Percentiles rank a stretch among this genome's conserved stretches.
These are phyloP conservation scores for Cucurbita argyrosperma DNA, from an alignment of 306 rosid species.

Conservation along the genomic window DNA sequence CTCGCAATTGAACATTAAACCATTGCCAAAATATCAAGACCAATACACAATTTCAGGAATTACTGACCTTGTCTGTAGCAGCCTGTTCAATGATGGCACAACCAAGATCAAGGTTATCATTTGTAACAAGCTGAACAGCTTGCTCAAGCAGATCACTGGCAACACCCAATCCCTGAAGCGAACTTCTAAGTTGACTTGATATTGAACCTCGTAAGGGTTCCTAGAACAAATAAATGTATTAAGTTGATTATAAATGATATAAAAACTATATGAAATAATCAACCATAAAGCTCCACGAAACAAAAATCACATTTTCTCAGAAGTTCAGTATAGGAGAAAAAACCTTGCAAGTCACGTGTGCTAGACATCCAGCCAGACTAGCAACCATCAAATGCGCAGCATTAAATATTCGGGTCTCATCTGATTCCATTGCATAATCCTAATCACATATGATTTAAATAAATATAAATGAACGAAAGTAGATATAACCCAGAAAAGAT, in stretches of 20 bases:
- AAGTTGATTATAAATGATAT: background rate
- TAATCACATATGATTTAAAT: constrained; percentile 15
- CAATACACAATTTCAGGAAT: background rate
- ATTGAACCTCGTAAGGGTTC: constrained; percentile 81
- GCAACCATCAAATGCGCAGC: constrained; percentile 99
- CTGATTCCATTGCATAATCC: constrained; percentile 98
- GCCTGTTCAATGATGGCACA: constrained; percentile 96
- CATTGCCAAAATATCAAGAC: background rate
- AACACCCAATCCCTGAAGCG: constrained; percentile 55
- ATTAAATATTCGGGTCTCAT: constrained; percentile 77
- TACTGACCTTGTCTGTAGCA: constrained; percentile 84
- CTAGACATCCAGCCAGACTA: constrained; percentile 90
- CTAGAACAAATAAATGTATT: constrained; percentile 20
- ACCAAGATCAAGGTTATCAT: constrained; percentile 97
- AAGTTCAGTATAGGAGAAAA: background rate
- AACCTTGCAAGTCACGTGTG: constrained; percentile 99
- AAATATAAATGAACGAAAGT: background rate
- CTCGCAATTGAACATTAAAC: background rate
- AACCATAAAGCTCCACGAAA: background rate
- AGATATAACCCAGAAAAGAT: background rate
- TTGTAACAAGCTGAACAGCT: constrained; percentile 88
- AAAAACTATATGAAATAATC: constrained; percentile 1
- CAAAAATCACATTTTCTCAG: background rate
- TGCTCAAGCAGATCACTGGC: constrained; percentile 69
- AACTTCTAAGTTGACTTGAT: constrained; percentile 64